A percentile compares a stretch with the other conserved stretches of the same genome.
phyloP scores from a whole-genome alignment of 1,139 yeast species.

The Sugiyamaella castrensis region DNA sequence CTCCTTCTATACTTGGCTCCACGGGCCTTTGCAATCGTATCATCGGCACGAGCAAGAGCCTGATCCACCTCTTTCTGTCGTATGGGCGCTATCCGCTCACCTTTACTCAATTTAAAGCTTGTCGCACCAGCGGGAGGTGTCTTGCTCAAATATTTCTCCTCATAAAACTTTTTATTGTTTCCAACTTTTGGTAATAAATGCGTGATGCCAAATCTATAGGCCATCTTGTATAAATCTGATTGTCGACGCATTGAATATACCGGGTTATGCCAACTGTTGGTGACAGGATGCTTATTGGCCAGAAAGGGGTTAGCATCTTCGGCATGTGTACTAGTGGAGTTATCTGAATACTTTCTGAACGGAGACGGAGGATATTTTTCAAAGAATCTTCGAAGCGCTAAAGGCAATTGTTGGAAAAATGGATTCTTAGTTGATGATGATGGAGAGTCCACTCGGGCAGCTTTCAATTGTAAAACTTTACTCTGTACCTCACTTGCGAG shows the following conservation, averaged over 20 bases:
- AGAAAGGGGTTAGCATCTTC: slow-evolving; percentile 82
- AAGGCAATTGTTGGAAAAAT: slow-evolving; percentile 52
- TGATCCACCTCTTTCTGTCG: slow-evolving; percentile 58
- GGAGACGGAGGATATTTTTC: slow-evolving; percentile 84
- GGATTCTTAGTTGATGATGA: slow-evolving; percentile 23
- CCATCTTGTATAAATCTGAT: slow-evolving; percentile 79
- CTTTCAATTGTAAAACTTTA: slow-evolving; percentile 23
- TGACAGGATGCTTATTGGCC: slow-evolving; percentile 79
- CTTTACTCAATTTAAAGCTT: slow-evolving; percentile 74
- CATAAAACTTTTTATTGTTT: slow-evolving; percentile 66
- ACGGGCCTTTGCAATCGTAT: slow-evolving; percentile 61
- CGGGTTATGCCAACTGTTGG: slow-evolving; percentile 74
- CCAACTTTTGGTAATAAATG: slow-evolving; percentile 76
- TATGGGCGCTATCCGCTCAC: slow-evolving; percentile 67
- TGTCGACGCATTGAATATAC: slow-evolving; percentile 79
- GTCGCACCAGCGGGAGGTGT: slow-evolving; percentile 75
- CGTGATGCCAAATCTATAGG: slow-evolving; percentile 73
- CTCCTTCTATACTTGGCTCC: slow-evolving; percentile 42
- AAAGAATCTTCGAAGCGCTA: slow-evolving; percentile 70
- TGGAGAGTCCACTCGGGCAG: slow-evolving; percentile 14
- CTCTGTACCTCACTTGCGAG: slow-evolving; percentile 32
- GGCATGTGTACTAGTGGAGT: slow-evolving; percentile 64
- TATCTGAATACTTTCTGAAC: slow-evolving; percentile 59
- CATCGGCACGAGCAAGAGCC: slow-evolving; percentile 73
- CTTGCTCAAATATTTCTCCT: slow-evolving; percentile 70